Conservation (phyloP, 345 rosid genomes). For the Syzygium aromaticum region DNA sequence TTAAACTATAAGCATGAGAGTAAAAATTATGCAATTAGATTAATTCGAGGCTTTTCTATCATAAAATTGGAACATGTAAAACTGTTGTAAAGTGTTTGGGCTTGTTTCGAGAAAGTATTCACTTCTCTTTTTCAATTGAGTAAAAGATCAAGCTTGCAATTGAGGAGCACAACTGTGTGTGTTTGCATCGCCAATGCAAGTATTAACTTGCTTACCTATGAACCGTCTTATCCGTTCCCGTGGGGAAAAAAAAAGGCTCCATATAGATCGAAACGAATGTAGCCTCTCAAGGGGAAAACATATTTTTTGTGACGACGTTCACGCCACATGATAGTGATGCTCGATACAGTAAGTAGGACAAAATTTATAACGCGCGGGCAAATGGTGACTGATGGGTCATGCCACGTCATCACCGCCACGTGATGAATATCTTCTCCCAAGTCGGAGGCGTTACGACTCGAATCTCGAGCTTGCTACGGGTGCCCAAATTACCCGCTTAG, state of each 20-base stretch:
- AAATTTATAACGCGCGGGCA: too few species aligned
- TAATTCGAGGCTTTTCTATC: background rate
- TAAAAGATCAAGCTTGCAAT: background rate
- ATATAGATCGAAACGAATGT: background rate
- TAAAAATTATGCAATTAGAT: background rate
- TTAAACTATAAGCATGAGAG: background rate
- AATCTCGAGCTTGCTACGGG: background rate
- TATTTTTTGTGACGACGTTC: too few species aligned
- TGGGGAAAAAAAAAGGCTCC: background rate
- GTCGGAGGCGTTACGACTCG: accelerated
- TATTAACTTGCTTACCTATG: background rate
- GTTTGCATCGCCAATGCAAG: background rate
- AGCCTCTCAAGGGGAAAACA: background rate
- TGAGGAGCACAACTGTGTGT: background rate
- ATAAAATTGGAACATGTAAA: background rate
- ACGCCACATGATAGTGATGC: too few species aligned
- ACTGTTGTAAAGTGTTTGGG: background rate
- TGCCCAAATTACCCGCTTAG: background rate
- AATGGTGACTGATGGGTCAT: background rate
- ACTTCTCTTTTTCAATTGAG: background rate
- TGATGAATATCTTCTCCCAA: background rate
- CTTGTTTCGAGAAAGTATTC: background rate
- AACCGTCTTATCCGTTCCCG: background rate
- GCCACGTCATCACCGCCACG: accelerated
- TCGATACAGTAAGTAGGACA: background rate